phyloP scores from a whole-genome alignment of 2,329 filamentous ascomycete genomes.

The Metarhizium robertsii region DNA sequence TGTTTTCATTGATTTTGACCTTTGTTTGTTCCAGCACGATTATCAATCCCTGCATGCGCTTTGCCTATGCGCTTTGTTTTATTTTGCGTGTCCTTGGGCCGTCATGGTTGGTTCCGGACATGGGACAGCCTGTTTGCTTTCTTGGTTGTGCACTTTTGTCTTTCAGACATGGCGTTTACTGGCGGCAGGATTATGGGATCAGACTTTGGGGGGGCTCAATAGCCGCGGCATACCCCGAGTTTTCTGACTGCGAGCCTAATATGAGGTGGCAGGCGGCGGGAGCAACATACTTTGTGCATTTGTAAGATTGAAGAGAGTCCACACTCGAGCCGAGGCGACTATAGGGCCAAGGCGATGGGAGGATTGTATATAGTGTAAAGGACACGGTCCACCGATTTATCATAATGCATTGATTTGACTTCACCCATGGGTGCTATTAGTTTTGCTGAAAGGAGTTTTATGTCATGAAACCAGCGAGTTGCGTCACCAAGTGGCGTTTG shows the following conservation, averaged over 20 bases:
- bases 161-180: slow-evolving; percentile 4
- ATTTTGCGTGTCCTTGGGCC: neutral
- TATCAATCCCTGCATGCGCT: neutral
- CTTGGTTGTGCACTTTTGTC: neutral
- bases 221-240: neutral
- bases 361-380: slow-evolving; percentile 1
- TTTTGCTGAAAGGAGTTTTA: too few species aligned
- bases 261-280: neutral
- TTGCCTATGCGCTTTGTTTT: neutral
- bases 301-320: slow-evolving; percentile 2
- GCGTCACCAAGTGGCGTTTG: too few species aligned
- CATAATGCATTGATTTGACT: neutral
- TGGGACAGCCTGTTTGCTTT: neutral
- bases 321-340: neutral
- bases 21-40: neutral
- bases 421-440: too few species aligned
- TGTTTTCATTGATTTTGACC: neutral
- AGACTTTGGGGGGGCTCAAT: neutral
- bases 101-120: neutral
- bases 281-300: slow-evolving; percentile 3
- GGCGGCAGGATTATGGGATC: neutral
- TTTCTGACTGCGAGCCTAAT: slow-evolving; percentile 3
- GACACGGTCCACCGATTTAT: neutral
- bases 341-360: neutral
- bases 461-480: too few species aligned